These are phyloP conservation scores for Imleria badia DNA, from an alignment of 768 basidiomycete species.

Conservation along the genomic window DNA sequence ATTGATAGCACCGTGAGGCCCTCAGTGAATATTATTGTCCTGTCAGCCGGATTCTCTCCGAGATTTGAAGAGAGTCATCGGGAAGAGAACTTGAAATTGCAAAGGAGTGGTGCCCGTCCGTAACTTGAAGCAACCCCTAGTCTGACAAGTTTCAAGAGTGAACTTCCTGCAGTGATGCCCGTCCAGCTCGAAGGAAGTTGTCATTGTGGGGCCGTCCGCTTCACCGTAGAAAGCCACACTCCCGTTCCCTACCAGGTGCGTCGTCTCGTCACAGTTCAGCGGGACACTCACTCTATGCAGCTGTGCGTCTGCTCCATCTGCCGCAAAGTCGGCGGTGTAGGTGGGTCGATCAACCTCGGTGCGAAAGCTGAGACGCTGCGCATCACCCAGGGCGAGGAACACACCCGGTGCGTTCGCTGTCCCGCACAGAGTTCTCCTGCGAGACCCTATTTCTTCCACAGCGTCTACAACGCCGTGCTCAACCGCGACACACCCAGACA, in stretches of 20 bases:
- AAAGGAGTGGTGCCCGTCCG: no score
- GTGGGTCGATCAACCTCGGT: constrained; percentile 68
- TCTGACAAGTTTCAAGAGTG: no score
- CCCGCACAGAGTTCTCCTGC: background rate
- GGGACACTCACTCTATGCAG: constrained; percentile 10
- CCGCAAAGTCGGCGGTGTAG: constrained; percentile 65
- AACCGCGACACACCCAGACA: constrained; percentile 54
- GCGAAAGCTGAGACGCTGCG: constrained; percentile 51
- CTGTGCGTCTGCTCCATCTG: constrained; percentile 69
- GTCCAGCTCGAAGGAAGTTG: constrained; percentile 45
- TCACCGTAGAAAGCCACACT: constrained; percentile 45
- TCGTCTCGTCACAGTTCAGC: background rate
- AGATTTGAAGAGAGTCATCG: no score
- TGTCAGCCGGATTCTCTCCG: no score
- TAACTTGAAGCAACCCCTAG: no score
- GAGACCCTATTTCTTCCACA: constrained; percentile 15
- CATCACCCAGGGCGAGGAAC: constrained; percentile 50
- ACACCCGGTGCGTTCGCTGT: constrained; percentile 44
- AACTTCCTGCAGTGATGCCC: constrained; percentile 40
- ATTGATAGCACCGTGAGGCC: background rate
- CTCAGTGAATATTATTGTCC: no score
- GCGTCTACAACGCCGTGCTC: constrained; percentile 62
- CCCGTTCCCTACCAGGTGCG: constrained; percentile 62
- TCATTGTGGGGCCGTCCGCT: constrained; percentile 36
- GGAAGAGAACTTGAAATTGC: no score